Evolutionary conservation across 2,329 filamentous ascomycete species (phyloP).

Genomic region (Ascochyta clinopodiicola): DNA sequence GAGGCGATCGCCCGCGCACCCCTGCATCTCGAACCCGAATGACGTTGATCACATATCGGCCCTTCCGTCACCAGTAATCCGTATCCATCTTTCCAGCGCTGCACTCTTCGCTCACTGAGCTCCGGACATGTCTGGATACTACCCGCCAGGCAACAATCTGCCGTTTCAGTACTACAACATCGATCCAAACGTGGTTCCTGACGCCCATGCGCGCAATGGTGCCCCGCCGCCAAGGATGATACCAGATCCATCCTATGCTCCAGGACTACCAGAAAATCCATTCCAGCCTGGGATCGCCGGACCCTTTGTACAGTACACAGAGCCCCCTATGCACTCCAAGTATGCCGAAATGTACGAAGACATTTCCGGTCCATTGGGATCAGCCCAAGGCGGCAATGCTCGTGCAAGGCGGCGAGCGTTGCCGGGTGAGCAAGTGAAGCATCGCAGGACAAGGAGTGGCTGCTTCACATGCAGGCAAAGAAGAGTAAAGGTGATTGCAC

Average conservation of each 20-base stretch:
- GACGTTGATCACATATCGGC: constrained; percentile 46
- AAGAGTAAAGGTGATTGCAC: constrained; percentile 71
- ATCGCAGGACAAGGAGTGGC: constrained; percentile 89
- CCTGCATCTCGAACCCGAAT: constrained; percentile 45
- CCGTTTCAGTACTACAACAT: constrained; percentile 47
- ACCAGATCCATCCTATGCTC: constrained; percentile 37
- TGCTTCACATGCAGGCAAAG: constrained; percentile 91
- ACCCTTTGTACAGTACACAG: constrained; percentile 41
- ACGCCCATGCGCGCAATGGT: constrained; percentile 30
- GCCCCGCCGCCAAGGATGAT: constrained; percentile 32
- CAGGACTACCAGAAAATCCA: constrained; percentile 39
- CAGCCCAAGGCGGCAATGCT: constrained; percentile 35
- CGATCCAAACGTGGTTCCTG: constrained; percentile 36
- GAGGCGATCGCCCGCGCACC: constrained; percentile 43
- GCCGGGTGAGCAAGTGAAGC: constrained; percentile 77
- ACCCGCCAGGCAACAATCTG: constrained; percentile 40
- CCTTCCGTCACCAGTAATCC: constrained; percentile 30
- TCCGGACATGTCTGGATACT: constrained; percentile 48
- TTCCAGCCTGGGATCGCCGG: constrained; percentile 40
- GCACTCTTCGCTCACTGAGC: constrained; percentile 21
- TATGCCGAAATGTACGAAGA: constrained; percentile 49
- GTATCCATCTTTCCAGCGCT: constrained; percentile 27
- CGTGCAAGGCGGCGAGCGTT: constrained; percentile 40
- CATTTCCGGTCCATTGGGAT: constrained; percentile 31
- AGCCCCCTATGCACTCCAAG: constrained; percentile 39